Conservation (phyloP, 768 basidiomycete genomes). For the Lactifluus echinatus region DNA sequence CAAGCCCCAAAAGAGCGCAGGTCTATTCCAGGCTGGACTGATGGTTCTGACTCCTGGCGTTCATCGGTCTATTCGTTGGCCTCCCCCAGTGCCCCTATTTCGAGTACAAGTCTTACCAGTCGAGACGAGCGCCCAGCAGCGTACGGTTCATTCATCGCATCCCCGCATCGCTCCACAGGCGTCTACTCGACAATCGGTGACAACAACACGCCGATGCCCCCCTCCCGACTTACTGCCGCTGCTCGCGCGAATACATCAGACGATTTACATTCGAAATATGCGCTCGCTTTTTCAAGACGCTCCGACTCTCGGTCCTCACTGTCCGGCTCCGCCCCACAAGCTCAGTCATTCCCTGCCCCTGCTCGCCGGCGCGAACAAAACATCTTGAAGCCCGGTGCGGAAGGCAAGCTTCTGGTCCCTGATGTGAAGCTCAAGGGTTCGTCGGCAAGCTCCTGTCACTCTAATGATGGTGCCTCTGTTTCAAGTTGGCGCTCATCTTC, state of each 20-base stretch:
- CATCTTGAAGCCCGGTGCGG: slow-evolving; percentile 48
- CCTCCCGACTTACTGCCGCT: slow-evolving; percentile 25
- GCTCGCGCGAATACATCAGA: slow-evolving; percentile 26
- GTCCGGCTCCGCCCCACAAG: slow-evolving; percentile 26
- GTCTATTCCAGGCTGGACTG: slow-evolving; percentile 60
- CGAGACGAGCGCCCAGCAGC: slow-evolving; percentile 29
- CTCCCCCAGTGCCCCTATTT: slow-evolving; percentile 29
- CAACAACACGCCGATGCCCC: slow-evolving; percentile 19
- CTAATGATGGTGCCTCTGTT: slow-evolving; percentile 18
- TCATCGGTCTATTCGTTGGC: slow-evolving; percentile 49
- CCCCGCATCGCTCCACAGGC: slow-evolving; percentile 40
- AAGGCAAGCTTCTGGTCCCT: slow-evolving; percentile 56
- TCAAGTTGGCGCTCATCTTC: slow-evolving; percentile 21
- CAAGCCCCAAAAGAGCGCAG: slow-evolving; percentile 29
- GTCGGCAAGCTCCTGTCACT: slow-evolving; percentile 25
- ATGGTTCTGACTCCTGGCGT: slow-evolving; percentile 61
- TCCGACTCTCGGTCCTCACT: slow-evolving; percentile 41
- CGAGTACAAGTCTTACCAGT: slow-evolving; percentile 23
- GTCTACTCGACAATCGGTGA: slow-evolving; percentile 42
- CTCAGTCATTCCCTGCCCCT: slow-evolving; percentile 26
- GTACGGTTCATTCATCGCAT: slow-evolving; percentile 41
- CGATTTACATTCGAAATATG: slow-evolving; percentile 48
- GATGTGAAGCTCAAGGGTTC: slow-evolving; percentile 34
- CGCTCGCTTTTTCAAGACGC: slow-evolving; percentile 47
- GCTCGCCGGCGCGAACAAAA: slow-evolving; percentile 41